Evolutionary conservation across 371 early-diverging fungal genomes (phyloP).

Genomic region (Mucor irregularis): DNA sequence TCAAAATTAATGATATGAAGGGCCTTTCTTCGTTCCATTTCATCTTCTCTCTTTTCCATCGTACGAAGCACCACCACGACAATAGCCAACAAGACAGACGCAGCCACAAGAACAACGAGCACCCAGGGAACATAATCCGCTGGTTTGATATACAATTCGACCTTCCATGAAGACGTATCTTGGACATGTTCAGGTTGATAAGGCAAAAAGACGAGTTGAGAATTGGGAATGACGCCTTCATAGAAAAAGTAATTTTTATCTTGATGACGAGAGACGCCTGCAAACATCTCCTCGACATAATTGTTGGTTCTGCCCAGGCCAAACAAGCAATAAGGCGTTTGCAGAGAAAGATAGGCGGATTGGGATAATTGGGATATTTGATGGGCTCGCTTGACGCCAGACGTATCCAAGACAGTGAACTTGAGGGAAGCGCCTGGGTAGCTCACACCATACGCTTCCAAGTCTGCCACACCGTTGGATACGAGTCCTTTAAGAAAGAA

Average conservation of each 20-base stretch:
- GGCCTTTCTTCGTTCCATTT: conserved; percentile 68
- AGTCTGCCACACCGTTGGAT: conserved; percentile 71
- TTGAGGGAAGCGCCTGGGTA: conserved; percentile 85
- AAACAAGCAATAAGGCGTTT: conserved; percentile 83
- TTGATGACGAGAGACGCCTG: conserved; percentile 76
- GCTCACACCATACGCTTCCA: conserved; percentile 77
- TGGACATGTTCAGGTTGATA: conserved; percentile 61
- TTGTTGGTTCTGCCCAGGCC: conserved; percentile 95
- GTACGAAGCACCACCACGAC: conserved; percentile 72
- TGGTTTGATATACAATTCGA: conserved; percentile 87
- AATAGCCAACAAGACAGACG: conserved; percentile 64
- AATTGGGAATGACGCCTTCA: conserved; percentile 91
- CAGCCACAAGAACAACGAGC: conserved; percentile 63
- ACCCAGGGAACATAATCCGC: conserved; percentile 80
- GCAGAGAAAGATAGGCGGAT: conserved; percentile 70
- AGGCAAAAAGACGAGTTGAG: conserved; percentile 88
- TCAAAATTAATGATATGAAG: conserved; percentile 91
- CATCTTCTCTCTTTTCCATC: conserved; percentile 83
- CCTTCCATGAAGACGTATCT: conserved; percentile 70
- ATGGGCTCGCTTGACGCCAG: conserved; percentile 74
- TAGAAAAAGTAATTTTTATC: conserved; percentile 58
- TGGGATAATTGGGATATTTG: conserved; percentile 84
- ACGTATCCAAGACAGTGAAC: conserved; percentile 79
- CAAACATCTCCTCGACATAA: conserved; percentile 90
- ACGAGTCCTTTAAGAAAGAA: conserved; percentile 90